Evolutionary conservation across 2,329 filamentous ascomycete genomes (phyloP).

Genomic region (Zymoseptoria pseudotritici): DNA sequence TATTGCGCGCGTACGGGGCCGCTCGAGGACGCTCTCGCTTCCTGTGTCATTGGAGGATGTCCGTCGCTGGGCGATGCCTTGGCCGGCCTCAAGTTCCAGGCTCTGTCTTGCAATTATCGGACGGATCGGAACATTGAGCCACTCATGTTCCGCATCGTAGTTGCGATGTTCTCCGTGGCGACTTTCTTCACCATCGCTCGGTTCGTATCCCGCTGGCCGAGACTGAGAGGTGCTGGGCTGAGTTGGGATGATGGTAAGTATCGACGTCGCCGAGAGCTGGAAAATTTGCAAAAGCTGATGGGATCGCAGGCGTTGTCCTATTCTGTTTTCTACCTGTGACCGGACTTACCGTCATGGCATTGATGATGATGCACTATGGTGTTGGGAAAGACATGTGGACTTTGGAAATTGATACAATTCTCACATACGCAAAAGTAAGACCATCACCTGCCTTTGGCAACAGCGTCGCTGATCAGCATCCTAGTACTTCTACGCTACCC

Average conservation of each 20-base stretch:
- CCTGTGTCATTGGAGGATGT: background rate
- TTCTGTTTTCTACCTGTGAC: background rate
- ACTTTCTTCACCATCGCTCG: constrained; percentile 2
- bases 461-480: background rate
- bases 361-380: background rate
- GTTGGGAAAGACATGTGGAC: constrained; percentile 4
- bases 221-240: constrained; percentile 1
- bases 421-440: background rate
- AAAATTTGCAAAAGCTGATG: background rate
- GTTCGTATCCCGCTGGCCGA: constrained; percentile 1
- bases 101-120: constrained; percentile 1
- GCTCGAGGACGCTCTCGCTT: background rate
- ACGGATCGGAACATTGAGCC: background rate
- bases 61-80: constrained; percentile 2
- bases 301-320: background rate
- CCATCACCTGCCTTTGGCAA: background rate
- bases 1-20: background rate
- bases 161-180: constrained; percentile 1
- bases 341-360: constrained; percentile 2
- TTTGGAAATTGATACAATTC: background rate
- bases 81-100: constrained; percentile 5
- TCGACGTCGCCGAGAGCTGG: background rate
- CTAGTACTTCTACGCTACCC: constrained; percentile 5
- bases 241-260: constrained; percentile 4
- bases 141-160: background rate